A percentile compares a stretch with the other conserved stretches of the same genome.
These are phyloP conservation scores for Suillus occidentalis DNA, from an alignment of 768 basidiomycete species.

Conservation along the genomic window DNA sequence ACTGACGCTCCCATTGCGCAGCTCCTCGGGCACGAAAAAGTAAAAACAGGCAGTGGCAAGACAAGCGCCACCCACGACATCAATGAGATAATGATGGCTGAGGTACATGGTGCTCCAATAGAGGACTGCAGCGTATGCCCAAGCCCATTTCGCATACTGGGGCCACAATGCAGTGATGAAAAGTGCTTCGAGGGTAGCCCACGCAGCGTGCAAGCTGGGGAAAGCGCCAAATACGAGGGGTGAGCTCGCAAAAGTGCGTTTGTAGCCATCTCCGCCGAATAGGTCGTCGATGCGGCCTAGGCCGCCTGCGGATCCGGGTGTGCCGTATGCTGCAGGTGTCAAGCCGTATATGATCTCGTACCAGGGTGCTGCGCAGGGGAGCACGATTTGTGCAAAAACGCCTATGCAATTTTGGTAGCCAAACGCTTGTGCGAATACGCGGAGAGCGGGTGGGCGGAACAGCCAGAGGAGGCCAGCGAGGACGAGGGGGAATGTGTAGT, in stretches of 20 bases:
- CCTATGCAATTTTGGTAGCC: slow-evolving; percentile 92
- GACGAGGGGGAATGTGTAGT: slow-evolving; percentile 86
- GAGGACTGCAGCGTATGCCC: slow-evolving; percentile 73
- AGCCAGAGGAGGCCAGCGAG: slow-evolving; percentile 71
- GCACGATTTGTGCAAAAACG: slow-evolving; percentile 82
- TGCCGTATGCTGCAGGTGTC: slow-evolving; percentile 89
- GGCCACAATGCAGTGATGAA: slow-evolving; percentile 97
- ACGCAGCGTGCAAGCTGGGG: slow-evolving; percentile 89
- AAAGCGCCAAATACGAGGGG: slow-evolving; percentile 98
- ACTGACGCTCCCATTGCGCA: slow-evolving; percentile 56
- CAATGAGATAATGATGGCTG: no score
- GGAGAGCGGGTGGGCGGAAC: no score
- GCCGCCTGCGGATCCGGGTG: slow-evolving; percentile 92
- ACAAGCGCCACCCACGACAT: no score
- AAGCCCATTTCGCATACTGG: slow-evolving; percentile 60
- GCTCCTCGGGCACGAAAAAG: slow-evolving; percentile 32
- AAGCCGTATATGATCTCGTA: slow-evolving; percentile 97
- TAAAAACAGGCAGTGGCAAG: no score
- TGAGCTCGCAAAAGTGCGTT: slow-evolving; percentile 76
- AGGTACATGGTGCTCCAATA: no score
- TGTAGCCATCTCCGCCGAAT: slow-evolving; percentile 77
- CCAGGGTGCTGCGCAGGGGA: slow-evolving; percentile 96
- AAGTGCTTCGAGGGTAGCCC: slow-evolving; percentile 88
- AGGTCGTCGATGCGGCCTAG: slow-evolving; percentile 89
- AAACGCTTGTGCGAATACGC: slow-evolving; percentile 42